Base-by-base conservation (phyloP, 2,329 filamentous ascomycete species). In the Beauveria caledonica region DNA sequence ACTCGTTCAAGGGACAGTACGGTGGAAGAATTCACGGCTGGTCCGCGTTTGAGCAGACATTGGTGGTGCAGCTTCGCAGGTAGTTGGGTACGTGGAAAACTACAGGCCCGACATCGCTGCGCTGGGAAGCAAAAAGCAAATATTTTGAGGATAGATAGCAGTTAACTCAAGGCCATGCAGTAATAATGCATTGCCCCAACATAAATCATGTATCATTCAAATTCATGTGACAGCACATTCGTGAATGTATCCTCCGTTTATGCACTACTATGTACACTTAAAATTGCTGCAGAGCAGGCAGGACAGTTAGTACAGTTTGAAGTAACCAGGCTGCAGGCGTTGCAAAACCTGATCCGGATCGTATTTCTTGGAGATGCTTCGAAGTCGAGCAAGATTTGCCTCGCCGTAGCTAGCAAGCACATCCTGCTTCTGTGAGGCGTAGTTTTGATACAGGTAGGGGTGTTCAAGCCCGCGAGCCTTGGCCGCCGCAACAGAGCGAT, bases 371-470 rank as follows among this genome's bases (percentile, higher is more conserved):
- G 68, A 63, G 9, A 75, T 62, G 0, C 62, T 59, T 48, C 65
- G 62, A 25, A 78, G 58, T 29, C 66, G 71, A 4, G 65, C 66
- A 45, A 76, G 62, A 19, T 76, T 80, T 1, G 69, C 67, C 1
- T 65, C 36, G 0, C 78, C 77, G 55, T 80, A 81, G 11, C 71
- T 66, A 0, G 64, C 27, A 23, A 79, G 68, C 1, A 77, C 73
- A 27, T 76, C 65, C 63, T 80, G 76, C 27, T 69, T 68, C 40
- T 68, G 65, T 9, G 72, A 70, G 1, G 77, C 77, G 58, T 81
- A 80, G 64, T 80, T 80, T 52, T 77, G 70, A 64, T 79, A 80
- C 19, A 80, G 61, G 39, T 70, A 78, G 1, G 69, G 68, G 56
- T 74, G 69, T 44, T 72, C 66, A 0, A 75, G 62, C 0, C 70